Conservation (phyloP, 2,329 filamentous ascomycete species). For the Helminthosporium solani region DNA sequence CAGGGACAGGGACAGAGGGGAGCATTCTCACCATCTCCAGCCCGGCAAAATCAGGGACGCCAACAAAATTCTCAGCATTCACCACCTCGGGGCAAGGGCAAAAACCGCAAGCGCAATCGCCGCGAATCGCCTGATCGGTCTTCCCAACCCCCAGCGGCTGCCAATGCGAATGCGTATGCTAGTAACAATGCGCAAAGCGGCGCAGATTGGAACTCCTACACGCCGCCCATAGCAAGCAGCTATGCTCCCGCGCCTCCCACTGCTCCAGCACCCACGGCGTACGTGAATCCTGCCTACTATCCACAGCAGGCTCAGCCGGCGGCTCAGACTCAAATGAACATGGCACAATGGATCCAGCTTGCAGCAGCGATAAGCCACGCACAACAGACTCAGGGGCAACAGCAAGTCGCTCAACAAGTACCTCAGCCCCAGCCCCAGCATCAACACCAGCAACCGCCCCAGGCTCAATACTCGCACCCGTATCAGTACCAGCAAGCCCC, state of each 20-base stretch:
- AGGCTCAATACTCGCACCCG: constrained; percentile 24
- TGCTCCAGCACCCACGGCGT: constrained; percentile 22
- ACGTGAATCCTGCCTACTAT: constrained; percentile 37
- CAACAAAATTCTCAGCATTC: constrained; percentile 23
- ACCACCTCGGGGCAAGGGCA: constrained; percentile 30
- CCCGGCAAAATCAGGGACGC: constrained; percentile 23
- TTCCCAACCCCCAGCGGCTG: constrained; percentile 17
- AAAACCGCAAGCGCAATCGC: constrained; percentile 32
- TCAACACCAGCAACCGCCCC: constrained; percentile 18
- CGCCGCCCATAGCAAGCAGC: constrained; percentile 17
- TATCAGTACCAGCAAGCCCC: constrained; percentile 27
- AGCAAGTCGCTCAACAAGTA: constrained; percentile 13
- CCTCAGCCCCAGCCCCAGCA: constrained; percentile 16
- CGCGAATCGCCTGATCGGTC: constrained; percentile 21
- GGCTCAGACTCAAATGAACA: constrained; percentile 7
- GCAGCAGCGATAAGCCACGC: constrained; percentile 20
- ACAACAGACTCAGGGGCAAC: constrained; percentile 14
- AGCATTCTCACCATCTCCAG: constrained; percentile 26
- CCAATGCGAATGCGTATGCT: constrained; percentile 16
- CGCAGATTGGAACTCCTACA: constrained; percentile 13
- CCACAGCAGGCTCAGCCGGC: constrained; percentile 14
- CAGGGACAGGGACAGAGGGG: constrained; percentile 11
- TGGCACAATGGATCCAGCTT: constrained; percentile 17
- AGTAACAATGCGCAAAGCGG: constrained; percentile 10
- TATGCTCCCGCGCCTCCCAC: constrained; percentile 17